Evolutionary conservation across 2,329 filamentous ascomycete species (phyloP), one percentile per base, ranked within the genome.

Genomic region (Pseudogymnoascus pannorum): DNA sequence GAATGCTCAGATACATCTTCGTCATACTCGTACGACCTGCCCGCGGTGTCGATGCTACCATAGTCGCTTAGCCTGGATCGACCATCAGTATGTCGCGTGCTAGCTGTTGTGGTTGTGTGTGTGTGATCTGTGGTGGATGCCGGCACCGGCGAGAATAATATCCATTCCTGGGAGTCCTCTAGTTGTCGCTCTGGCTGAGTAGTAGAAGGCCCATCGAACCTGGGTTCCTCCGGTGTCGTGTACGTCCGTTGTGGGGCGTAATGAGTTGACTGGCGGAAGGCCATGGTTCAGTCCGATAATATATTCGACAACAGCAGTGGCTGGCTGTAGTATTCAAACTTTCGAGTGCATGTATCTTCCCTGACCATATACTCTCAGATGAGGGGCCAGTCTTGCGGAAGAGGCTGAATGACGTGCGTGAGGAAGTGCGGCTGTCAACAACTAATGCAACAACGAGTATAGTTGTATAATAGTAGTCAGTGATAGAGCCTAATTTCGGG

Each of bases 161-260:
- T 88, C 94, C 94, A 99, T 82, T 96, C 93, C 74, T 94, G 88
- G 11, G 90, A 88, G 66, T 92, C 88, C 64, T 89, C 85, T 63
- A 85, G 76, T 44, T 76, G 71, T 18, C 77, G 74, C 66, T 78
- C 69, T 33, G 57, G 60, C 6, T 59, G 54, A 12, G 61, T 26
- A 18, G 60, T 26, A 18, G 60, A 20, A 24, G 40, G 26, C 29
- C 38, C 31, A 22, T 75, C 73, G 40, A 58, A 35, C 44, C 66
- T 63, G 29, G 75, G 70, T 35, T 78, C 76, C 14, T 76, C 75
- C 18, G 72, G 72, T 59, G 74, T 72, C 2, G 75, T 69, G 33
- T 75, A 75, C 63, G 76, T 74, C 65, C 82, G 78, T 67, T 81
- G 81, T 22, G 77, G 73, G 29, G 77, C 72, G 67, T 81, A 81